phyloP scores from a whole-genome alignment of 164 flowering plant genomes.

The Chimonanthus praecox region DNA sequence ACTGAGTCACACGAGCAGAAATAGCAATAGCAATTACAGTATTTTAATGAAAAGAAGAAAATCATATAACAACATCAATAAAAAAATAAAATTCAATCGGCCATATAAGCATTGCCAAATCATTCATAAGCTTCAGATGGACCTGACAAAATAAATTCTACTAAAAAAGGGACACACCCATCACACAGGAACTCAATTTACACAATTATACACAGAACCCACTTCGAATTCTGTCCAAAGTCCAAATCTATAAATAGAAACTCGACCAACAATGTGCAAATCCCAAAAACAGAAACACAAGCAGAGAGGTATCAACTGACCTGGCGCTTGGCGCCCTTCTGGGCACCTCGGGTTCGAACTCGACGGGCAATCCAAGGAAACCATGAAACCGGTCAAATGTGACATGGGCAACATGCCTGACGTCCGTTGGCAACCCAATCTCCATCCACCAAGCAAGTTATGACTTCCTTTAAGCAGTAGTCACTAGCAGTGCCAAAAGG shows the following conservation, averaged over 20 bases:
- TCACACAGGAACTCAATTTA: too few species aligned
- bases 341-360: conserved; percentile 85
- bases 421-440: conserved; percentile 86
- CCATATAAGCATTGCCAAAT: too few species aligned
- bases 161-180: too few species aligned
- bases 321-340: conserved; percentile 92
- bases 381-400: conserved; percentile 94
- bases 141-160: too few species aligned
- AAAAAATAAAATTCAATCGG: too few species aligned
- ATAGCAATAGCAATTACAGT: too few species aligned
- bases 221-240: not conserved
- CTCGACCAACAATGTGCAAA: not conserved
- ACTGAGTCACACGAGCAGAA: too few species aligned
- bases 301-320: conserved; percentile 22
- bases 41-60: too few species aligned
- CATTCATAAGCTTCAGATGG: too few species aligned
- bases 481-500: conserved; percentile 56
- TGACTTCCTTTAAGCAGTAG: conserved; percentile 60
- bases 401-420: conserved; percentile 88
- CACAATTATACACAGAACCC: not conserved
- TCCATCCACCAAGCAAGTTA: conserved; percentile 75
- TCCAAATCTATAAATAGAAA: not conserved
- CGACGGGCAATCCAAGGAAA: conserved; percentile 88
- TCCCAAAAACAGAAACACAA: not conserved
- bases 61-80: too few species aligned